phyloP scores from a whole-genome alignment of 257 asterid genomes.

The Oldenlandia corymbosa region DNA sequence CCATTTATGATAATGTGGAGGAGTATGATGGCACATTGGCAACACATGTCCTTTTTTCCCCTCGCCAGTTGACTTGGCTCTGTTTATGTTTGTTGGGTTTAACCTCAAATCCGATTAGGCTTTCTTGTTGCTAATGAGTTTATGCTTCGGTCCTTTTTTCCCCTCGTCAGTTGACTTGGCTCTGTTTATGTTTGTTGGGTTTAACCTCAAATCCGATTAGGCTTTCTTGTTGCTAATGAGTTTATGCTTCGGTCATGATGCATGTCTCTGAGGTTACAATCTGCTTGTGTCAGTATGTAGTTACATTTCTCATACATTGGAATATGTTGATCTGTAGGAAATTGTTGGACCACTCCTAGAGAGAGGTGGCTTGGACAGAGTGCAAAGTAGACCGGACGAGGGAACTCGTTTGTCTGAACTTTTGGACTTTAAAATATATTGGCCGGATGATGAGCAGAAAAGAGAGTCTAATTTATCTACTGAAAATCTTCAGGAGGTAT shows the following conservation, averaged over 20 bases:
- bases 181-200: too few relatives aligned
- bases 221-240: not conserved
- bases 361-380: conserved; percentile 39
- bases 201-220: too few relatives aligned
- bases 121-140: too few relatives aligned
- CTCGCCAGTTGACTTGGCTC: not conserved
- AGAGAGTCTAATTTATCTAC: conserved; percentile 28
- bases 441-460: conserved; percentile 47
- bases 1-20: not conserved
- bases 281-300: not conserved
- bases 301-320: not conserved
- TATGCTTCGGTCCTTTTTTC: too few relatives aligned
- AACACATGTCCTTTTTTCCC: not conserved
- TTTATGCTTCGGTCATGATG: not conserved
- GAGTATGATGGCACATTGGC: not conserved
- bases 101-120: too few relatives aligned
- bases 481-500: conserved; percentile 31
- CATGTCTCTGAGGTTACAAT: not conserved
- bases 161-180: too few relatives aligned
- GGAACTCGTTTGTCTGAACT: conserved; percentile 50
- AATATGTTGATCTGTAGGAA: conserved; percentile 51
- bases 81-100: not conserved
- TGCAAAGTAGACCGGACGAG: conserved; percentile 37
- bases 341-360: conserved; percentile 37
- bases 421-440: conserved; percentile 48